Evolutionary conservation across 139 green algal genomes (phyloP), one percentile per base, ranked within the genome.

Genomic region (Chlamydomonas schloesseri): DNA sequence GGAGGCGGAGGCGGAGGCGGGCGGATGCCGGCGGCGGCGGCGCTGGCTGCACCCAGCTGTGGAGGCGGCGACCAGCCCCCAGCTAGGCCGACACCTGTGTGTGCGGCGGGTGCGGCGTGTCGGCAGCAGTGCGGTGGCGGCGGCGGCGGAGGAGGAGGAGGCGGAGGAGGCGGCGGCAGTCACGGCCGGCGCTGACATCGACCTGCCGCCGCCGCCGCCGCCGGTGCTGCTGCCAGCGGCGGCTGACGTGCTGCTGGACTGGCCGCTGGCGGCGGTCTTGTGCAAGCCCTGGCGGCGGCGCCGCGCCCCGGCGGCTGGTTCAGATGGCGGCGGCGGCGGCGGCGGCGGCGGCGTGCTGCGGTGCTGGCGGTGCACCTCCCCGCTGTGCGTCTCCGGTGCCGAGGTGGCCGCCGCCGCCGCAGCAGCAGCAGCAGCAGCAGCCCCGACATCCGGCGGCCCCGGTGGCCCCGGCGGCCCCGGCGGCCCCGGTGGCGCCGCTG

Each of bases 221-320:
- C n/a, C n/a, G n/a, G n/a, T n/a, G n/a, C n/a, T n/a, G n/a, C n/a
- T 88, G 42, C 62, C 77, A 11, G 82, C 84, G 0, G 88, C 81
- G 0, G 8, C 24, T 2, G 90, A 93, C 37, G 76, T 93, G 34
- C 53, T 93, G 68, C 53, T 15, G 57, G 90, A 93, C 33, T 21
- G 23, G 60, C 88, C 90, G 1, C 69, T 87, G 67, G 88, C 73
- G 5, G 60, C 65, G n/a, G 90, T 89, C 5, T 55, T 89, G 11
- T 69, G 31, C 57, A 92, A 92, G 84, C 42, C 24, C 46, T 78
- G 71, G 50, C 87, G 89, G 29, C 73, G 65, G 50, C 72, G 65
- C 17, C 15, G 60, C n/a, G n/a, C n/a, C n/a, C n/a, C n/a, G n/a
- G n/a, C n/a, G n/a, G n/a, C n/a, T n/a, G n/a, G n/a, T n/a, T n/a